phyloP scores from a whole-genome alignment of 2,329 filamentous ascomycete species.

The Grosmannia penicillata region DNA sequence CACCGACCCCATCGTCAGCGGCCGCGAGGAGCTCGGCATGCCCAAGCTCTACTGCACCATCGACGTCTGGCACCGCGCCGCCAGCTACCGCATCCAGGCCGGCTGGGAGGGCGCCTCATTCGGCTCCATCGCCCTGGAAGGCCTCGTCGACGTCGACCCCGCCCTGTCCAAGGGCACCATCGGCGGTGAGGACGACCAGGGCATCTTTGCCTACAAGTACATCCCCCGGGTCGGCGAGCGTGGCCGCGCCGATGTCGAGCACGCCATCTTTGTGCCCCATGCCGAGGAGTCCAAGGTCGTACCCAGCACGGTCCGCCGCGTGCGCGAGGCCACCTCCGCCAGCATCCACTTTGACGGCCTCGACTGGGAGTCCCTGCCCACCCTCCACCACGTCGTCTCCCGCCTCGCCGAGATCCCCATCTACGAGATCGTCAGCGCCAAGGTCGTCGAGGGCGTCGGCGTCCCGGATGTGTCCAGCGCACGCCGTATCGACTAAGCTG shows the following conservation, averaged over 20 bases:
- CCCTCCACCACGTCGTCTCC: conserved; percentile 41
- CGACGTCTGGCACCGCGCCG: conserved; percentile 21
- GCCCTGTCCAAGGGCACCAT: conserved; percentile 4
- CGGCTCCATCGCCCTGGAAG: conserved; percentile 9
- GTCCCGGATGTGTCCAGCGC: conserved; percentile 27
- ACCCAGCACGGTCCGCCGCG: conserved; percentile 15
- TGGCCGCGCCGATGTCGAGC: conserved; percentile 37
- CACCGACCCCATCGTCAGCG: conserved; percentile 44
- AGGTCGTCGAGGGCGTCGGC: conserved; percentile 37
- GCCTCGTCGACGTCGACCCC: conserved; percentile 9
- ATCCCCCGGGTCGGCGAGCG: conserved; percentile 37
- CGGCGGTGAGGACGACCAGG: conserved; percentile 25
- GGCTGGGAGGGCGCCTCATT: conserved; percentile 23
- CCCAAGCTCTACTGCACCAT: conserved; percentile 42
- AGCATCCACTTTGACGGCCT: conserved; percentile 30
- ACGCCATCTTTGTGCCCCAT: conserved; percentile 26
- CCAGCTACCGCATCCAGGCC: conserved; percentile 23
- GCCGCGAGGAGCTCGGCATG: conserved; percentile 46
- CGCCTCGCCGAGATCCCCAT: conserved; percentile 39
- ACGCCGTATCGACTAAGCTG: not conserved
- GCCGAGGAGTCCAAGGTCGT: conserved; percentile 20
- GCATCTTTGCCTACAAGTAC: conserved; percentile 40
- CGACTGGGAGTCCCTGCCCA: conserved; percentile 41
- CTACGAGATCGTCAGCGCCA: conserved; percentile 38
- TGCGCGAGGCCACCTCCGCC: conserved; percentile 23